These are phyloP conservation scores for Dichotomopilus funicola DNA, from an alignment of 2,329 filamentous ascomycete genomes.

Conservation along the genomic window DNA sequence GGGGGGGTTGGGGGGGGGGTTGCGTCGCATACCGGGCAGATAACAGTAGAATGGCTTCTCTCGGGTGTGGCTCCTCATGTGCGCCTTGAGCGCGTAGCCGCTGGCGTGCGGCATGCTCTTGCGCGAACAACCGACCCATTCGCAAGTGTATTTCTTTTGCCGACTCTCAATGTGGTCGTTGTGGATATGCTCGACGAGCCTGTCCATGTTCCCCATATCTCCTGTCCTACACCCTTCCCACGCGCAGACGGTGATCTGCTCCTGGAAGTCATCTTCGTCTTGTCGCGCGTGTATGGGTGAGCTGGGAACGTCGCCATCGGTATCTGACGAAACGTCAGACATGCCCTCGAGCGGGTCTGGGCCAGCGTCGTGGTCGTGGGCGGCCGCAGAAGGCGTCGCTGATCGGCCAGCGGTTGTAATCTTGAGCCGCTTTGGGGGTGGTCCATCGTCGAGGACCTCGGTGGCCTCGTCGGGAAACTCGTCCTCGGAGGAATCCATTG, in stretches of 20 bases:
- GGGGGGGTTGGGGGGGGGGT: not conserved
- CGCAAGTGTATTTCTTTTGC: conserved; percentile 96
- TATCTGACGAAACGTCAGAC: conserved; percentile 82
- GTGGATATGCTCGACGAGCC: conserved; percentile 76
- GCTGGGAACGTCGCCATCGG: conserved; percentile 74
- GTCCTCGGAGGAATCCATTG: conserved; percentile 41
- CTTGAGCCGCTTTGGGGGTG: conserved; percentile 44
- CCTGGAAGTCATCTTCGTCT: conserved; percentile 68
- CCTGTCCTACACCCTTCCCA: conserved; percentile 70
- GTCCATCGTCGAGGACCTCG: conserved; percentile 37
- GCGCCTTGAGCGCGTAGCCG: conserved; percentile 90
- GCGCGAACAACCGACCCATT: conserved; percentile 83
- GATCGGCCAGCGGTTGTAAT: conserved; percentile 30
- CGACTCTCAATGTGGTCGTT: conserved; percentile 88
- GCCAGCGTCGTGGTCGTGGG: conserved; percentile 40
- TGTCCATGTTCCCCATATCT: conserved; percentile 74
- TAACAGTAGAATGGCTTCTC: conserved; percentile 99
- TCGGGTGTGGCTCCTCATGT: conserved; percentile 95
- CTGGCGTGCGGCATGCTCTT: conserved; percentile 91
- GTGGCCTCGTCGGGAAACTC: conserved; percentile 41
- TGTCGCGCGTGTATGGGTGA: conserved; percentile 60
- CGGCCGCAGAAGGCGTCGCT: conserved; percentile 39
- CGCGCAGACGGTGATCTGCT: conserved; percentile 70
- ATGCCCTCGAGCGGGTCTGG: conserved; percentile 50
- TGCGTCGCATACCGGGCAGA: conserved; percentile 61